Evolutionary conservation across 1,284 basidiomycete genomes (phyloP).

Genomic region (Microbotryomycetes sp.): DNA sequence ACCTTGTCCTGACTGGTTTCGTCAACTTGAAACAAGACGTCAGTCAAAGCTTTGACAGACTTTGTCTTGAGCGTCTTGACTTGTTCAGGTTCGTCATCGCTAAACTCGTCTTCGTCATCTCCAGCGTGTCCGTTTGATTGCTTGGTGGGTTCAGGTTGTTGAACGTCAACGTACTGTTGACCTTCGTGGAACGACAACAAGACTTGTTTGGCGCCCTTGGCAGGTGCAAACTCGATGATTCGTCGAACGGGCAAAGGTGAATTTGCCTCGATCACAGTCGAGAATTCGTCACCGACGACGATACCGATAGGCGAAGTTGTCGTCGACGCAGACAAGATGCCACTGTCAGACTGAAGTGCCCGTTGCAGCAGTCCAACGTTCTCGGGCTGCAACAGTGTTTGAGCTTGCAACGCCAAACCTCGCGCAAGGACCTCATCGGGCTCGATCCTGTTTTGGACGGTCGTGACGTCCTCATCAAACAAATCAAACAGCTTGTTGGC

Average conservation of each 20-base stretch:
- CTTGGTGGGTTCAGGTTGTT: slow-evolving; percentile 46
- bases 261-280: slow-evolving; percentile 39
- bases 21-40: slow-evolving; percentile 50
- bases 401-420: slow-evolving; percentile 81
- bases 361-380: slow-evolving; percentile 39
- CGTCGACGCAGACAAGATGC: slow-evolving; percentile 17
- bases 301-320: slow-evolving; percentile 58
- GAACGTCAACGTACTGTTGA: slow-evolving; percentile 67
- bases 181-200: slow-evolving; percentile 85
- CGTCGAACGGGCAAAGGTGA: slow-evolving; percentile 53
- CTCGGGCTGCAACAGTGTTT: slow-evolving; percentile 49
- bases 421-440: slow-evolving; percentile 83
- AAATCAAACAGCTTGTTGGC: slow-evolving; percentile 63
- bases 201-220: slow-evolving; percentile 51
- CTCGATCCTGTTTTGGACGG: slow-evolving; percentile 57
- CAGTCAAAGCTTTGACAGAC: slow-evolving; percentile 56
- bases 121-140: slow-evolving; percentile 23
- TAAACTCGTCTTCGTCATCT: slow-evolving; percentile 47
- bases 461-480: slow-evolving; percentile 57
- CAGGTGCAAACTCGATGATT: slow-evolving; percentile 61
- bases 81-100: slow-evolving; percentile 49
- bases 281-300: slow-evolving; percentile 52
- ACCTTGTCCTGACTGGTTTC: slow-evolving; percentile 16
- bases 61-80: slow-evolving; percentile 60
- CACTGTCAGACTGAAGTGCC: slow-evolving; percentile 42